Base-by-base conservation (phyloP, 2,329 filamentous ascomycete genomes). In the Cytospora piceicola region DNA sequence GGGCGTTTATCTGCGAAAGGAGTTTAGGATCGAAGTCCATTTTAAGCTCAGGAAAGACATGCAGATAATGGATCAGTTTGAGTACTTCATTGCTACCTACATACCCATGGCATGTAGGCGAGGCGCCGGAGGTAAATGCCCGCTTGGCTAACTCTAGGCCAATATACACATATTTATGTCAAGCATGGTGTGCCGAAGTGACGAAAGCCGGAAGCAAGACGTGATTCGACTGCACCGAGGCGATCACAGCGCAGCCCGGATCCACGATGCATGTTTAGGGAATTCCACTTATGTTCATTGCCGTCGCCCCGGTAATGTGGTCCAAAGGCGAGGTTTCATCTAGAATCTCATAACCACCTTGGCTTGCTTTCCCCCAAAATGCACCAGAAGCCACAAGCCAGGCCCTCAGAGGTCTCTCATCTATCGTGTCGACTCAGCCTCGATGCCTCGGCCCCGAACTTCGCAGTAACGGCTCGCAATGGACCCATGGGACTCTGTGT, bases 221-320 rank as follows among this genome's bases (percentile, higher is more conserved):
- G 39, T 42, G 6, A 20, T 42, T 36, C 8, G 17, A n/a, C 39
- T n/a, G 39, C 17, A n/a, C 7, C 15, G 17, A n/a, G 39, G 17
- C 15, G 20, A n/a, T 42, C 17, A 6, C 15, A 42, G 39, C 39
- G 11, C 17, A 6, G 39, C 17, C 17, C 39, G 17, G n/a, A 20
- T 20, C 12, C 34, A 42, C 39, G 15, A n/a, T 22, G 46, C 46
- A 49, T 24, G 17, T n/a, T 22, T 20, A 20, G 27, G 14, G 6
- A 46, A 3, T 56, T 62, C n/a, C 12, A 27, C 34, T 56, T 34
- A 56, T 56, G 46, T 63, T 57, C 60, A 51, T 39, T 51, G 29
- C 60, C 39, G 53, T 34, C 15, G 60, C 52, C 39, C 29, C 17
- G 20, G 32, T 17, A 2, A 34, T 22, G 14, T 36, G 39, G 30